Evolutionary conservation across 1,139 yeast species (phyloP).

Genomic region (Williopsis jadinii): DNA sequence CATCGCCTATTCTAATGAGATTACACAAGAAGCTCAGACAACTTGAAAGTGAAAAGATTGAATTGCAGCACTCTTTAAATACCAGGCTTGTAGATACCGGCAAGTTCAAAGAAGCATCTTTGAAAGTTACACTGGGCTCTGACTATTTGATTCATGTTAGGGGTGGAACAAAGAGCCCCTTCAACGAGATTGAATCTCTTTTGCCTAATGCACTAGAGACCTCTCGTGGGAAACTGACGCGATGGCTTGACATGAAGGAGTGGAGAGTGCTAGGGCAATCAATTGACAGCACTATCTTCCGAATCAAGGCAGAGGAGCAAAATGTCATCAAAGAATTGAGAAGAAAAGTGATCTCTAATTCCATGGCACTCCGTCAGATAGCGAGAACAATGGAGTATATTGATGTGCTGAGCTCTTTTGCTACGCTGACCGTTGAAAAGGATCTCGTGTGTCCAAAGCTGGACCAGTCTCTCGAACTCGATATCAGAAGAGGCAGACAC

Average conservation of each 20-base stretch:
- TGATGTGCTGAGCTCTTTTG: conserved; percentile 71
- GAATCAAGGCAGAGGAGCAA: conserved; percentile 27
- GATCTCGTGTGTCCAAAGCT: conserved; percentile 62
- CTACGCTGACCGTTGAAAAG: conserved; percentile 59
- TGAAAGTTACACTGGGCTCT: conserved; percentile 12
- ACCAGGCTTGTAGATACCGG: conserved; percentile 8
- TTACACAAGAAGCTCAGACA: conserved; percentile 32
- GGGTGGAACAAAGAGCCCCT: conserved; percentile 9
- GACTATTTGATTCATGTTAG: conserved; percentile 15
- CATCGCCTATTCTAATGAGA: conserved; percentile 24
- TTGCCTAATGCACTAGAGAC: conserved; percentile 8
- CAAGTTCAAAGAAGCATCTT: conserved; percentile 11
- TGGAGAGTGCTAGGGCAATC: conserved; percentile 32
- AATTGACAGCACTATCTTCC: conserved; percentile 19
- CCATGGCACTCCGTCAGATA: conserved; percentile 24
- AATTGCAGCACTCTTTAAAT: conserved; percentile 22
- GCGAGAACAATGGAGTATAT: conserved; percentile 46
- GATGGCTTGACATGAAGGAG: conserved; percentile 26
- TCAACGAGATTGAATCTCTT: conserved; percentile 2
- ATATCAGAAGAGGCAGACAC: conserved; percentile 64
- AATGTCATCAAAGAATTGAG: conserved; percentile 23
- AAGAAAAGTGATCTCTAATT: conserved; percentile 22
- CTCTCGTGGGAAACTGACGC: conserved; percentile 25
- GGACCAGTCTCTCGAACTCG: conserved; percentile 37
- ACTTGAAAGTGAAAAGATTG: conserved; percentile 25